phyloP scores from a whole-genome alignment of 1,139 yeast species.

The Pichia inconspicua region DNA sequence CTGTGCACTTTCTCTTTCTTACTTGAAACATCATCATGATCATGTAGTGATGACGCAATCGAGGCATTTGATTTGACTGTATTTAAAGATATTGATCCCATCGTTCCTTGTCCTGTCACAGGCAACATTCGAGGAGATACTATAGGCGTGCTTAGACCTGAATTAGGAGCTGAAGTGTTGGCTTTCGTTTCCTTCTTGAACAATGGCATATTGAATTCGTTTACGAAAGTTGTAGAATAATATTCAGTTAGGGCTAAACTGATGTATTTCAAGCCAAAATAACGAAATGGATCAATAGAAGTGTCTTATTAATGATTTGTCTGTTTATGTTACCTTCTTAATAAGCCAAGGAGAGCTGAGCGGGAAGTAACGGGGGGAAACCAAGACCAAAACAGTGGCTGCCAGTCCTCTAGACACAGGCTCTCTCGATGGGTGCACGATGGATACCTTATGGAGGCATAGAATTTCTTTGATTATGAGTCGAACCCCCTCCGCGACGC shows the following conservation, averaged over 20 bases:
- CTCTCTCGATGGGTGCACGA: no score
- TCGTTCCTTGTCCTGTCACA: background rate
- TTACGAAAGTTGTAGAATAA: background rate
- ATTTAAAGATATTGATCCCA: background rate
- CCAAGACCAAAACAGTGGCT: no score
- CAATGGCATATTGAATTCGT: slow-evolving; percentile 14
- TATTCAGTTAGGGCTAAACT: background rate
- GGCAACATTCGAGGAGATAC: slow-evolving; percentile 15
- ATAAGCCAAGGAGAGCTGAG: no score
- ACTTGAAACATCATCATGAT: slow-evolving; percentile 7
- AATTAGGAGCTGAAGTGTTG: background rate
- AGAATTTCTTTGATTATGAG: no score
- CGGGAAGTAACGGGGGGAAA: no score
- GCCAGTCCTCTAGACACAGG: no score
- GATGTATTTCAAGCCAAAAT: background rate
- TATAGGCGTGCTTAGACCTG: slow-evolving; percentile 10
- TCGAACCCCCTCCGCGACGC: no score
- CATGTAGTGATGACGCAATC: slow-evolving; percentile 15
- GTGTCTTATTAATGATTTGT: no score
- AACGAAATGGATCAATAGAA: no score
- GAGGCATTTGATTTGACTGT: slow-evolving; percentile 2
- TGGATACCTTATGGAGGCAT: no score
- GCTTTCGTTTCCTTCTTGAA: slow-evolving; percentile 17
- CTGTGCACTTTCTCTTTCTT: slow-evolving; percentile 11
- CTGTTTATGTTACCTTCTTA: no score